Evolutionary conservation across 805 yeast species (phyloP), one percentile per base, ranked within the genome.

Genomic region (Candida oleophila): DNA sequence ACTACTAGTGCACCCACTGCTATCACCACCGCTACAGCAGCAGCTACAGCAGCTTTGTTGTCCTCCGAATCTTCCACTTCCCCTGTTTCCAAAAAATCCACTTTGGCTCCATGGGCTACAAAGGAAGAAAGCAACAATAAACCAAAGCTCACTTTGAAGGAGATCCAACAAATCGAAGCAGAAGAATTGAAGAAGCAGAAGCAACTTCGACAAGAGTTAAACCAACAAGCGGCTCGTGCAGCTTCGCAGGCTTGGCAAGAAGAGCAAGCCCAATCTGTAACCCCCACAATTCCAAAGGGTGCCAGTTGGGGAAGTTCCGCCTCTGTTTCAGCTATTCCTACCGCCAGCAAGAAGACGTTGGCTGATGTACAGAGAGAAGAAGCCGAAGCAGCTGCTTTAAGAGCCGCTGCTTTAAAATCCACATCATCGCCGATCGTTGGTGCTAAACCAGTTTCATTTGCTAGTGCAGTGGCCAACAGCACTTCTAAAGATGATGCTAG

Each of bases 301-400:
- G 64, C 76, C n/a, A 65, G 71, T 37, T 77, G 82, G 82, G 76
- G 65, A 9, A 68, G 61, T 34, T 47, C 56, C 18, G 52, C 57
- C 19, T 42, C 60, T 4, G 22, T 61, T 1, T 41, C 55, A 14
- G 49, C 59, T 2, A 41, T 50, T n/a, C 30, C 30, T 25, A 11
- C 30, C 30, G 57, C 59, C 12, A 76, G 79, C 28, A 63, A 65
- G 30, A 78, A 77, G 59, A 73, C 85, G 0, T 67, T 83, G 45
- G 82, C 80, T 11, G 87, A 83, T 46, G 82, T 83, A 49, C 85
- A 81, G 57, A 74, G 65, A 48, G 87, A 82, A 62, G 85, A 81
- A 60, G 77, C 69, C 33, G 73, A 64, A 40, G 71, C 71, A 20
- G 66, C 68, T 16, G 55, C 55, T 33, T 55, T 62, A 25, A 52